Evolutionary conservation across 305 asterid genomes (phyloP), one percentile per base, ranked within the genome.

Genomic region (Fraxinus greggii): DNA sequence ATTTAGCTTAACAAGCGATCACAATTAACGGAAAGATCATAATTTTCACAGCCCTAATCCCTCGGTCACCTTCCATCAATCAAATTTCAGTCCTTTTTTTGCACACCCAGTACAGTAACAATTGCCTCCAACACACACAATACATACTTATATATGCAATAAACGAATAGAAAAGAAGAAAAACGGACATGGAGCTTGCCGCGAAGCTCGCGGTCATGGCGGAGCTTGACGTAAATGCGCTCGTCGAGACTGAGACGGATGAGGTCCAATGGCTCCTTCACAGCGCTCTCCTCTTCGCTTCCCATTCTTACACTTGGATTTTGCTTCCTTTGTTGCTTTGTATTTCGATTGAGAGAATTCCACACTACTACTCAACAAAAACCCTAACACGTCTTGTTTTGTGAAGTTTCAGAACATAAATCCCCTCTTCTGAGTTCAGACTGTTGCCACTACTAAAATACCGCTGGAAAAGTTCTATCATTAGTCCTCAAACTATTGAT

Each of bases 161-260:
- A 67, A 8, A 19, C 1, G 23, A 2, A 45, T 10, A 76, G 29
- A 38, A 69, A 9, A 35, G 76, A 48, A 73, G 54, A 78, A 75
- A 6, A 9, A 31, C 76, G 3, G 33, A 95, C 99, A 77, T 95
- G 99, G 65, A 95, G 98, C 81, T 92, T 94, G 81, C 99, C 99
- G 26, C 99, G 97, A 63, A 96, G 98, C 86, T 96, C 98, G 26
- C 98, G 92, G 78, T 96, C 98, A 63, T 92, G 94, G 29, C 98
- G 98, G 75, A 96, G 98, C 91, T 96, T 94, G 85, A 96, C 98
- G 84, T 94, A 96, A 89, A 96, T 96, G 83, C 99, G 92, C 83
- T 96, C 98, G 82, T 96, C 99, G 82, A 96, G 95, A 54, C 99
- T 96, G 87, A 96, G 99, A 21, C 98, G 93, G 82, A 95, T 94